phyloP scores from a whole-genome alignment of 768 basidiomycete genomes.

The Xerocomellus dryophilus region DNA sequence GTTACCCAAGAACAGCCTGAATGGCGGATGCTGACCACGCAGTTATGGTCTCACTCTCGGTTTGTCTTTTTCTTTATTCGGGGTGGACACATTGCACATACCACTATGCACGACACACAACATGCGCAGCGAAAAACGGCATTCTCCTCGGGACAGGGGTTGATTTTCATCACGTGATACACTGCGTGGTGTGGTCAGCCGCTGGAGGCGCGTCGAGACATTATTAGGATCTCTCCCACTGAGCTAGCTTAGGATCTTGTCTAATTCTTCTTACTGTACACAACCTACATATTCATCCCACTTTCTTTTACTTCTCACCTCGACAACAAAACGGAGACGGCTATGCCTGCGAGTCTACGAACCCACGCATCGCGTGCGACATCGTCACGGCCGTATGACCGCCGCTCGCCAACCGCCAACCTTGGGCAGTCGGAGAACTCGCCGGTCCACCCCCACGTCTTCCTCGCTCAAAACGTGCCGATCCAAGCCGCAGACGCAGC shows the following conservation, averaged over 20 bases:
- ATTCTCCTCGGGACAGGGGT: not conserved
- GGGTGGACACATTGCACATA: not conserved
- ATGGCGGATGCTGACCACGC: constrained; percentile 27
- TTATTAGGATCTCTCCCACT: not conserved
- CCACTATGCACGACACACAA: not conserved
- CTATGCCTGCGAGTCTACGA: constrained; percentile 25
- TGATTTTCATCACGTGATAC: constrained; percentile 33
- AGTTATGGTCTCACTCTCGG: constrained; percentile 4
- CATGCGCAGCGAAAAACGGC: not conserved
- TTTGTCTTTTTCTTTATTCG: not conserved
- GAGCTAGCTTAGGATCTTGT: constrained; percentile 12
- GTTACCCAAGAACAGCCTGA: constrained; percentile 56
- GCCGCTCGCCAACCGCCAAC: constrained; percentile 11
- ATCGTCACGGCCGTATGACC: constrained; percentile 23
- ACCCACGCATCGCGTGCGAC: constrained; percentile 3
- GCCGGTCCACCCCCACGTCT: not conserved
- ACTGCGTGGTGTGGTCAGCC: constrained; percentile 29
- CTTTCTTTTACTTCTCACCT: not conserved
- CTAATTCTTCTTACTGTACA: constrained; percentile 23
- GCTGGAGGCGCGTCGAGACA: constrained; percentile 13
- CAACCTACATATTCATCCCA: constrained; percentile 25
- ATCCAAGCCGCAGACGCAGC: not conserved
- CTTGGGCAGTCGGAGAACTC: not conserved
- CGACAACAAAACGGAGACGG: not conserved
- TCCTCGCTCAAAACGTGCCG: not conserved